These are phyloP conservation scores for Lactarius tabidus DNA, from an alignment of 768 basidiomycete genomes.

Conservation along the genomic window DNA sequence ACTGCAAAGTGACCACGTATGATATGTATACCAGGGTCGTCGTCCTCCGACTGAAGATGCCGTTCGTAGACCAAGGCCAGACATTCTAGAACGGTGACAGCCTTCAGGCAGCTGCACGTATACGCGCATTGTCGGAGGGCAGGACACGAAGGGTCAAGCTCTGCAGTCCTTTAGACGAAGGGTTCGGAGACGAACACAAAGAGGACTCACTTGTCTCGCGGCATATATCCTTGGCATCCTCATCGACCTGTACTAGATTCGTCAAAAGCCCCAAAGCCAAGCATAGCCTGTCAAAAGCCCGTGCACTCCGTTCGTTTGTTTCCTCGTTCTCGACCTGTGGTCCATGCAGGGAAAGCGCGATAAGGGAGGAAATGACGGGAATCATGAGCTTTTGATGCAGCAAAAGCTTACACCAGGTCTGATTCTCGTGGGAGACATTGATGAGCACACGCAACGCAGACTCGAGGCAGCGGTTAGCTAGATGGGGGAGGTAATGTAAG, in stretches of 20 bases:
- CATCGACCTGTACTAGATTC: slow-evolving; percentile 64
- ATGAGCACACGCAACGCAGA: slow-evolving; percentile 63
- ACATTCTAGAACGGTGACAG: slow-evolving; percentile 46
- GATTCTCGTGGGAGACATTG: slow-evolving; percentile 62
- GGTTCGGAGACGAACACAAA: not conserved
- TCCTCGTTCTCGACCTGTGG: slow-evolving; percentile 24
- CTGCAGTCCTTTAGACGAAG: slow-evolving; percentile 33
- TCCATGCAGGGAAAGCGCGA: slow-evolving; percentile 38
- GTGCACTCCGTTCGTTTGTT: slow-evolving; percentile 32
- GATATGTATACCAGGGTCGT: slow-evolving; percentile 38
- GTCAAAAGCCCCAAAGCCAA: slow-evolving; percentile 72
- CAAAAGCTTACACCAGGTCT: slow-evolving; percentile 52
- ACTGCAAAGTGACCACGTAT: slow-evolving; percentile 73
- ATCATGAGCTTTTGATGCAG: slow-evolving; percentile 45
- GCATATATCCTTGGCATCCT: slow-evolving; percentile 43
- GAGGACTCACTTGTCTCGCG: slow-evolving; percentile 47
- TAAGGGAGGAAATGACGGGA: slow-evolving; percentile 45
- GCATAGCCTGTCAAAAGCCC: slow-evolving; percentile 65
- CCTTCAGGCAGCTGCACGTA: slow-evolving; percentile 49
- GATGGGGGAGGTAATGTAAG: slow-evolving; percentile 10
- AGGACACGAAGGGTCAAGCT: slow-evolving; percentile 47
- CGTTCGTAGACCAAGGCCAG: slow-evolving; percentile 48
- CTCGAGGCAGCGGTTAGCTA: slow-evolving; percentile 50
- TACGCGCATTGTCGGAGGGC: slow-evolving; percentile 48
- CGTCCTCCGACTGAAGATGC: slow-evolving; percentile 33